Evolutionary conservation across 208 protist species (phyloP), one percentile per base, ranked within the genome.

Genomic region (Naegleria fowleri): DNA sequence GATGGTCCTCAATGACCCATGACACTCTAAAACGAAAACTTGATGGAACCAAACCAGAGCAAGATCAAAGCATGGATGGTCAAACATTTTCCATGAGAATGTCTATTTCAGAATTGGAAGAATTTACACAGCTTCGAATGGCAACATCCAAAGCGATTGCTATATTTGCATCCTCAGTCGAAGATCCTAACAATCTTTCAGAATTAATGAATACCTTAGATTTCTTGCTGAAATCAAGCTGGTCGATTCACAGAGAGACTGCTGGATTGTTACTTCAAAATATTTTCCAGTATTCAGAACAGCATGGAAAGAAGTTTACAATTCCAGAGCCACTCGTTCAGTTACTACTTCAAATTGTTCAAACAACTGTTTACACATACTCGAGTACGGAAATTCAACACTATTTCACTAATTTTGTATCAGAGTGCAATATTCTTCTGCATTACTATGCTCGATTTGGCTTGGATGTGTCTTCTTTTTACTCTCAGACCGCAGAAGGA

Each of bases 11-110:
- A 79, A 29, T n/a, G 19, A 5, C 13, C 25, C 1, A 16, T 16
- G 29, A 79, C 36, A 36, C 67, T 79, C 29, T 29, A 1, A 79
- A 79, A 33, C 19, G 67, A 79, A 79, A 79, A 79, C 25, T 36
- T 79, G 67, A 79, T 36, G 67, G 67, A 7, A 36, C 67, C 36
- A 36, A 29, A 36, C 6, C 83, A n/a, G 39, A 86, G 48, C 29
- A 86, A 33, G 43, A 48, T 48, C 5, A 48, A 48, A 48, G 43
- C 43, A 48, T 48, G 67, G n/a, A 79, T 79, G 67, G n/a, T 16
- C 41, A 89, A 89, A 67, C 86, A 75, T 89, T 67, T 40, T 33
- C 41, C 29, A 39, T 89, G 2, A 36, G 51, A n/a, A 40, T 89
- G 22, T 7, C 22, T 5, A 2, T 67, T 67, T 13, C 22, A 41